Evolutionary conservation across 345 rosid species (phyloP), one percentile per base, ranked within the genome.

Genomic region (Brassica incana): DNA sequence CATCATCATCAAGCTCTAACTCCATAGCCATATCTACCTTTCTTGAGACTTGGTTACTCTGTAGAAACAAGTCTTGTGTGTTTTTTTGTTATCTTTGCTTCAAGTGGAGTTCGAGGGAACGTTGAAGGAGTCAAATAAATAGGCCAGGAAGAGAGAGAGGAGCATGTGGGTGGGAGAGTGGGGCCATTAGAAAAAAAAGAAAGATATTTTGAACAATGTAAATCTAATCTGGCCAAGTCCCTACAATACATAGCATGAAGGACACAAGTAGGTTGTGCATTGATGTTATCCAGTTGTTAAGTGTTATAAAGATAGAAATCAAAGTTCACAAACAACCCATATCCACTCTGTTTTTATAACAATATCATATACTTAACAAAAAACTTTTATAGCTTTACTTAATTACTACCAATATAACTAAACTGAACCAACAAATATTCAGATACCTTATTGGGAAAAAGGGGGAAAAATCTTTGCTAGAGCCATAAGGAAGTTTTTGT

Each of bases 1-100:
- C 63, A 80, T 92, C 99, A 85, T 95, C 99, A 84, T 95, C 99
- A 38, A 90, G 77, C 75, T 92, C 98, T 86, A 90, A 67, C 74
- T 90, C 98, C 91, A 88, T 80, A 56, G 91, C 86, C 87, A 84
- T 82, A 32, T 82, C 20, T 33, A 32, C 15, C 16, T 59, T 30
- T 64, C 65, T 36, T 14, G 9, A 74, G 75, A 62, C 75, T 68
- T 35, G 11, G 27, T 68, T 45, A 43, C 33, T 78, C 29, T 62
- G 71, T 38, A 40, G n/a, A 69, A 52, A 52, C 60, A 48, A 65
- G 68, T 71, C 30, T 69, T 79, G n/a, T 61, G 62, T 73, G 8
- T 52, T 14, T 50, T 36, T 63, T 54, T 35, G 10, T 52, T 54
- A 38, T 4, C 8, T 43, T 77, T 20, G 81, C 64, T 60, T 67